Evolutionary conservation across 2,329 filamentous ascomycete species (phyloP).

Genomic region (Arthrinium phaeospermum): DNA sequence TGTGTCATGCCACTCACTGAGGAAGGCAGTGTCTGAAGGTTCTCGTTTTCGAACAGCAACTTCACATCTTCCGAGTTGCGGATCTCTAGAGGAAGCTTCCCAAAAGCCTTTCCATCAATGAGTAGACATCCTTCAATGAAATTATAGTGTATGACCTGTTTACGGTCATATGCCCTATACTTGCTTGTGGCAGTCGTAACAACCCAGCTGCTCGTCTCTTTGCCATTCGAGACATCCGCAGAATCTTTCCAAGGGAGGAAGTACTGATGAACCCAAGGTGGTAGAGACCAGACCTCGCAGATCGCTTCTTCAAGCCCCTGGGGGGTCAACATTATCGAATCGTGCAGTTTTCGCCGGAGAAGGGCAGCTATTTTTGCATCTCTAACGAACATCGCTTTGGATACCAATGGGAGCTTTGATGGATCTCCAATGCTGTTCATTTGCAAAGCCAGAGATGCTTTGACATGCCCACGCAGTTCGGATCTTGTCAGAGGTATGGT

Average conservation of each 20-base stretch:
- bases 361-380: slow-evolving; percentile 52
- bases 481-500: slow-evolving; percentile 24
- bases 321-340: slow-evolving; percentile 36
- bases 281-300: slow-evolving; percentile 47
- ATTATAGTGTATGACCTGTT: slow-evolving; percentile 42
- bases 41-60: slow-evolving; percentile 59
- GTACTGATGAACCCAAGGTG: slow-evolving; percentile 1
- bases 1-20: slow-evolving; percentile 58
- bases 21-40: slow-evolving; percentile 60
- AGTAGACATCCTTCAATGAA: slow-evolving; percentile 42
- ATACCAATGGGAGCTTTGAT: slow-evolving; percentile 35
- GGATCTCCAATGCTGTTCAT: slow-evolving; percentile 50
- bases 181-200: neutral
- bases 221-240: slow-evolving; percentile 12
- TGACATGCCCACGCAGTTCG: slow-evolving; percentile 32
- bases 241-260: slow-evolving; percentile 40
- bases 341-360: slow-evolving; percentile 42
- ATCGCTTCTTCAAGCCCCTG: slow-evolving; percentile 17
- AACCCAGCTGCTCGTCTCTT: neutral
- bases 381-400: slow-evolving; percentile 48
- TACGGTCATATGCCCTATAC: too few species aligned
- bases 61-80: slow-evolving; percentile 47
- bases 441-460: slow-evolving; percentile 45
- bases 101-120: slow-evolving; percentile 42
- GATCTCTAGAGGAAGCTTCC: slow-evolving; percentile 58